These are phyloP conservation scores for Kandelia obovata DNA, from an alignment of 345 rosid species.

Conservation along the genomic window DNA sequence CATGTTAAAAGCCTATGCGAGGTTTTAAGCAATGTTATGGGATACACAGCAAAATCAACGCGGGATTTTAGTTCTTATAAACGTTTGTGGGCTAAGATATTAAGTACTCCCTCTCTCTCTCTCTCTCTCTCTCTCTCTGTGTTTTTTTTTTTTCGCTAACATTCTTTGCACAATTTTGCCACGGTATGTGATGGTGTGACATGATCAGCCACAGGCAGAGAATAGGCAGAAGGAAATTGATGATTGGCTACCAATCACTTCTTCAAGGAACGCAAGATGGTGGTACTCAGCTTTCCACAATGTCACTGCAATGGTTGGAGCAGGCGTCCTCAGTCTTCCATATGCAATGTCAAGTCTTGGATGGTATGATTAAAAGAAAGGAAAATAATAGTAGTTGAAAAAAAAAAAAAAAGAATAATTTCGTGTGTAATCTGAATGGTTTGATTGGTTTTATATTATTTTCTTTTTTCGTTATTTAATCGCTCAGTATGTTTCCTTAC, in stretches of 20 bases:
- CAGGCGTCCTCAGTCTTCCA: slow-evolving; percentile 35
- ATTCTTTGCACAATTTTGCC: not conserved
- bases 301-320: slow-evolving; percentile 37
- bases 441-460: too few species aligned
- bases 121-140: too few species aligned
- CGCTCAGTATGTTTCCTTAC: too few species aligned
- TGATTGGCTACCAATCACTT: slow-evolving; percentile 31
- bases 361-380: slow-evolving; percentile 17
- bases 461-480: too few species aligned
- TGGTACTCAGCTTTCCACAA: slow-evolving; percentile 34
- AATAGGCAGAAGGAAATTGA: slow-evolving; percentile 27
- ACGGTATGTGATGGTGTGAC: not conserved
- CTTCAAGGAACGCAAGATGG: slow-evolving; percentile 32
- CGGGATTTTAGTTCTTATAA: too few species aligned
- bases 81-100: too few species aligned
- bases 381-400: not conserved
- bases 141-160: too few species aligned
- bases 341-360: slow-evolving; percentile 30
- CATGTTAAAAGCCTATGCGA: too few species aligned
- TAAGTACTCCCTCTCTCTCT: too few species aligned
- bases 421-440: too few species aligned
- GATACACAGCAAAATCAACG: too few species aligned
- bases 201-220: slow-evolving; percentile 7
- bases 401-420: not conserved
- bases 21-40: too few species aligned